Base-by-base conservation (phyloP, 2,329 filamentous ascomycete genomes). In the Samsoniella hepiali region DNA sequence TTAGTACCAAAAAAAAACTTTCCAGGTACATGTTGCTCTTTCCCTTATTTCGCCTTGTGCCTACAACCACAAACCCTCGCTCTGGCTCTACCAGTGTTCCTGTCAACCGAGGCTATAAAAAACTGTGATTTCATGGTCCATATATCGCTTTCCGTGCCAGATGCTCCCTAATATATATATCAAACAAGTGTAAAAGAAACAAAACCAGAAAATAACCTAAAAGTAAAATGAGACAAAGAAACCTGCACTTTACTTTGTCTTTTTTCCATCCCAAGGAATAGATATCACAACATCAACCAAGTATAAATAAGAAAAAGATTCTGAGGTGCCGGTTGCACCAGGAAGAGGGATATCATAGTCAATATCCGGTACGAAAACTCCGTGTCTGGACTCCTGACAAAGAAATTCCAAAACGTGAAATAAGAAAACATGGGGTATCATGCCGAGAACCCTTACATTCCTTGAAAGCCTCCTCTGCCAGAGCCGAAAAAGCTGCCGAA, bases 401-500 rank as follows among this genome's bases (percentile, higher is more conserved):
- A 45, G 10, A 36, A 29, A 40, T 22, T 27, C 32, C 10, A 57
- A 36, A 60, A 31, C n/a, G 15, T 17, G 63, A n/a, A 31, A 54
- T 31, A 32, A 58, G 59, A 64, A 68, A 68, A 65, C 65, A 70
- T 65, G 74, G 45, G 76, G 76, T 77, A 78, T 77, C 74, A 75
- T 72, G 71, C 69, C 69, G 68, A 68, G 65, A 67, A 68, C 71
- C 72, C 69, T 77, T 67, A 79, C 74, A 78, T 76, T 65, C 76
- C 76, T 69, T 78, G 77, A 69, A 78, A 78, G 68, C 74, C 74
- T 67, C 76, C 76, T 68, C 76, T 70, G 65, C 77, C 77, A 63
- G 75, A 76, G 58, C 78, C 78, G 69, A 81, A 79, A 67, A 81
- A 78, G 68, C 78, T 76, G 58, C 77, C 77, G 77, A 79, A 82